Conservation (phyloP, 2,329 filamentous ascomycete species). For the Penicillium psychrosexuale region DNA sequence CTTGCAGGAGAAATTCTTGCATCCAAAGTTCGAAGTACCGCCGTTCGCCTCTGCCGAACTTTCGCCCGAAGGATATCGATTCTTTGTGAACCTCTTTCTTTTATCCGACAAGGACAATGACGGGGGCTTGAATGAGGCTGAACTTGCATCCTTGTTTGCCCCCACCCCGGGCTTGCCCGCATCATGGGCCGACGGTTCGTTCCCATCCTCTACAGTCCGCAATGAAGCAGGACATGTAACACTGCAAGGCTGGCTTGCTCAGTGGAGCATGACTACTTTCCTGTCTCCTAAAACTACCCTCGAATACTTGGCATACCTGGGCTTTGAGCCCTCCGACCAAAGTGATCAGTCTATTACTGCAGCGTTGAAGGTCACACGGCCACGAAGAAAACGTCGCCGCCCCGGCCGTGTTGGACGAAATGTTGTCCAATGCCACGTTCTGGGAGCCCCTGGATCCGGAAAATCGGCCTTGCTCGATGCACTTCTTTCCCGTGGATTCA, state of each 20-base stretch:
- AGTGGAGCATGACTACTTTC: slow-evolving; percentile 99
- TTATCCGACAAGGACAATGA: slow-evolving; percentile 98
- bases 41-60: slow-evolving; percentile 90
- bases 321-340: slow-evolving; percentile 75
- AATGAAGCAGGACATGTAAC: slow-evolving; percentile 96
- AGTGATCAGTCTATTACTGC: slow-evolving; percentile 73
- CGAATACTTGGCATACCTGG: slow-evolving; percentile 92
- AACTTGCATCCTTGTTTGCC: slow-evolving; percentile 82
- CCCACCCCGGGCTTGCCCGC: slow-evolving; percentile 85
- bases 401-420: slow-evolving; percentile 88
- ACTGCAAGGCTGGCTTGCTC: slow-evolving; percentile 93
- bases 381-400: slow-evolving; percentile 77
- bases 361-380: slow-evolving; percentile 87
- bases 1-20: slow-evolving; percentile 83
- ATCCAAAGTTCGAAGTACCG: slow-evolving; percentile 91
- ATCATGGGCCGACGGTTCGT: slow-evolving; percentile 84
- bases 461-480: slow-evolving; percentile 90
- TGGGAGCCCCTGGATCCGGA: slow-evolving; percentile 80
- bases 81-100: slow-evolving; percentile 94
- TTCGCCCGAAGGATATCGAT: slow-evolving; percentile 89
- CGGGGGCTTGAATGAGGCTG: slow-evolving; percentile 81
- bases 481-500: slow-evolving; percentile 86
- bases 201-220: slow-evolving; percentile 88
- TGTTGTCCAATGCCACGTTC: slow-evolving; percentile 87
- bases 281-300: slow-evolving; percentile 91